Evolutionary conservation across 768 basidiomycete species (phyloP).

Genomic region (Neoboletus subvelutipes): DNA sequence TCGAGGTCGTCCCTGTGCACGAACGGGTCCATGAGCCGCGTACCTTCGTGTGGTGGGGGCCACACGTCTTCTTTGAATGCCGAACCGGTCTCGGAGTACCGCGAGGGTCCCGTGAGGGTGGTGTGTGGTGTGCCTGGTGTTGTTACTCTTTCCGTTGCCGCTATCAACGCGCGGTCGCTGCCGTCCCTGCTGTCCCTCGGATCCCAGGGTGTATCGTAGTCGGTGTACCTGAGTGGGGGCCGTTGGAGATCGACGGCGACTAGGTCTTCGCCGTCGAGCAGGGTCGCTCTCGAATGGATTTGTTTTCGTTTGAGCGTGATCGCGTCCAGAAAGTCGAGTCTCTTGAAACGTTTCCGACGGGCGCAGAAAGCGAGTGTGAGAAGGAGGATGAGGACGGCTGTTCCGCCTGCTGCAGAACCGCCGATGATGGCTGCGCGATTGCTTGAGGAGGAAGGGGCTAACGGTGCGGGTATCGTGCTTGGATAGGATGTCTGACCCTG

Average conservation of each 20-base stretch:
- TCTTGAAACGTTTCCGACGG: conserved; percentile 38
- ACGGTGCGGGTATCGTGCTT: conserved; percentile 15
- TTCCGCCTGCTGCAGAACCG: conserved; percentile 39
- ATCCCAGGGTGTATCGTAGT: conserved; percentile 27
- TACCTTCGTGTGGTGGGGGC: conserved; percentile 38
- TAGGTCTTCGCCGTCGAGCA: conserved; percentile 30
- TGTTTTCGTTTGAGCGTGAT: conserved; percentile 25
- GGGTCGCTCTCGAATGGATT: conserved; percentile 16
- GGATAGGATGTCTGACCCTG: conserved; percentile 19
- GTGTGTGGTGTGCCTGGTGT: not conserved
- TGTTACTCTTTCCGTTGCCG: too few species aligned
- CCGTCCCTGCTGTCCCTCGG: not conserved
- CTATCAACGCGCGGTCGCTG: not conserved
- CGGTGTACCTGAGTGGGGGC: conserved; percentile 14
- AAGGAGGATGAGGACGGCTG: conserved; percentile 36
- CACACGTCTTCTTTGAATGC: conserved; percentile 49
- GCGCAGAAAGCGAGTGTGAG: conserved; percentile 39
- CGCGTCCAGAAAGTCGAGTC: conserved; percentile 30
- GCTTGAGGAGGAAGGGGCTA: not conserved
- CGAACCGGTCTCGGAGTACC: conserved; percentile 42
- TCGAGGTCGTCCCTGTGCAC: conserved; percentile 19
- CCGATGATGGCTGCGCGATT: conserved; percentile 43
- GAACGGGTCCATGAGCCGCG: conserved; percentile 24
- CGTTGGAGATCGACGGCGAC: conserved; percentile 9
- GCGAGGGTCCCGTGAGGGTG: not conserved